phyloP scores from a whole-genome alignment of 2,329 filamentous ascomycete genomes.

The Pseudocercospora eumusae region DNA sequence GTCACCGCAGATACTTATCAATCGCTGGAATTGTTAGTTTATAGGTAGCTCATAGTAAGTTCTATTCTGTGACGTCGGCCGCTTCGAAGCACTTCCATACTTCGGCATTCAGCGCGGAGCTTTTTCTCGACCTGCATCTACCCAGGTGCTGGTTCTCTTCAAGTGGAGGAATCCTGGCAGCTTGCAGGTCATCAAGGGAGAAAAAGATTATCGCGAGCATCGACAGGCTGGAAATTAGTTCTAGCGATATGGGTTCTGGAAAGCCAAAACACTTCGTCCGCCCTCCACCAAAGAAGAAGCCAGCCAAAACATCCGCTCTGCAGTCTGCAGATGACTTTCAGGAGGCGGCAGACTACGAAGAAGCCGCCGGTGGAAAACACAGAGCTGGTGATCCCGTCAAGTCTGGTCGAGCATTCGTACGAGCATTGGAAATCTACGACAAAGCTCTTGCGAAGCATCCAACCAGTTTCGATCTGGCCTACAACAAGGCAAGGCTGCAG shows the following conservation, averaged over 20 bases:
- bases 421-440: slow-evolving; percentile 67
- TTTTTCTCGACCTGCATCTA: background rate
- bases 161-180: no score
- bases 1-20: slow-evolving; percentile 14
- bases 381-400: slow-evolving; percentile 69
- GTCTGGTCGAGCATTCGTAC: slow-evolving; percentile 61
- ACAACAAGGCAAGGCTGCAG: slow-evolving; percentile 73
- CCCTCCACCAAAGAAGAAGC: slow-evolving; percentile 37
- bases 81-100: slow-evolving; percentile 4
- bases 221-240: background rate
- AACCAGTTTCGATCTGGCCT: slow-evolving; percentile 67
- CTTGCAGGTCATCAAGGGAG: background rate
- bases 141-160: background rate
- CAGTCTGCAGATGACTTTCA: slow-evolving; percentile 68
- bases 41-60: no score
- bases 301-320: slow-evolving; percentile 48
- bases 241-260: slow-evolving; percentile 30
- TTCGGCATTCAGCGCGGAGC: background rate
- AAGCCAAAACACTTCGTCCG: slow-evolving; percentile 37
- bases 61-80: background rate
- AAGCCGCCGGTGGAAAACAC: slow-evolving; percentile 75
- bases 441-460: slow-evolving; percentile 63
- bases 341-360: slow-evolving; percentile 66
- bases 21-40: background rate
- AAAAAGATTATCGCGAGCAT: background rate